Evolutionary conservation across 2,329 filamentous ascomycete species (phyloP).

Genomic region (Magnaporthiopsis poae): DNA sequence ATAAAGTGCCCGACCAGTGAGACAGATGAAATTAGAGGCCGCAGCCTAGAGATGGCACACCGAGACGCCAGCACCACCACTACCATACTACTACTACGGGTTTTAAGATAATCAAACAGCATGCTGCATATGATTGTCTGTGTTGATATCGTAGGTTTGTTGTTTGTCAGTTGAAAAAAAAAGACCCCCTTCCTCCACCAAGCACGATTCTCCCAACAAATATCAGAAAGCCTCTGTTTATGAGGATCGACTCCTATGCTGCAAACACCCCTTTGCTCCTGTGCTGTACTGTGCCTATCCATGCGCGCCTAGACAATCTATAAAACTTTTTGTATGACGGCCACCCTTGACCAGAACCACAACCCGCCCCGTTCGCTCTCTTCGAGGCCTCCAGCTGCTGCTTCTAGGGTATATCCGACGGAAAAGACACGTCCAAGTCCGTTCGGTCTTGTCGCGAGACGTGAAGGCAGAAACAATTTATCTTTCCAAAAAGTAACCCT

Average conservation of each 20-base stretch:
- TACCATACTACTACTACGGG: too few relatives aligned
- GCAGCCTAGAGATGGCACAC: too few relatives aligned
- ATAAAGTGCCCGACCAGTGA: not conserved
- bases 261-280: not conserved
- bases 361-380: not conserved
- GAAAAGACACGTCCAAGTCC: not conserved
- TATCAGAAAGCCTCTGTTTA: too few relatives aligned
- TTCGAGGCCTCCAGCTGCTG: not conserved
- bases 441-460: not conserved
- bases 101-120: too few relatives aligned
- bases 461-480: not conserved
- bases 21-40: too few relatives aligned
- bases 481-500: not conserved
- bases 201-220: too few relatives aligned
- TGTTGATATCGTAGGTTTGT: too few relatives aligned
- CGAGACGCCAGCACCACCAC: too few relatives aligned
- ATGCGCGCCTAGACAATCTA: not conserved
- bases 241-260: not conserved
- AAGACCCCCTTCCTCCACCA: too few relatives aligned
- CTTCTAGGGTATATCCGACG: constrained; percentile 1
- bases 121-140: too few relatives aligned
- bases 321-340: not conserved
- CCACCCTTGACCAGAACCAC: not conserved
- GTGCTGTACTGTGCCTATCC: not conserved
- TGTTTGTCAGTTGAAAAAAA: too few relatives aligned